Conservation (phyloP, 2,329 filamentous ascomycete genomes). For the Penicillium sp. region DNA sequence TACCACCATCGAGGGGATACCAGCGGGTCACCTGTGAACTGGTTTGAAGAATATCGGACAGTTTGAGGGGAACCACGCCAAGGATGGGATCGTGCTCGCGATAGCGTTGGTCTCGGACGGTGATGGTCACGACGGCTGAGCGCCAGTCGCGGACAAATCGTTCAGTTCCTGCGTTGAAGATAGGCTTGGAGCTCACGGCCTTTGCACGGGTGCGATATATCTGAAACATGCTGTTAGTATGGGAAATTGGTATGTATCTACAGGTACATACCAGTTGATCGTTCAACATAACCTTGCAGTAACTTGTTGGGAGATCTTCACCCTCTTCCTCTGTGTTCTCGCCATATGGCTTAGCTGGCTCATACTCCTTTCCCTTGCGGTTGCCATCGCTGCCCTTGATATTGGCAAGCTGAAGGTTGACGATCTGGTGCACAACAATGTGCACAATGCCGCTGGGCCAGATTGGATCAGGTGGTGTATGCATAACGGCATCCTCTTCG, state of each 20-base stretch:
- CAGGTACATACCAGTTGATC: conserved; percentile 58
- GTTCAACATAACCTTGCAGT: conserved; percentile 85
- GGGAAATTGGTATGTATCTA: background rate
- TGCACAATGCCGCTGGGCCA: conserved; percentile 88
- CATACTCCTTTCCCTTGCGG: conserved; percentile 74
- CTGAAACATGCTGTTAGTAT: conserved; percentile 24
- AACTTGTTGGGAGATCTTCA: conserved; percentile 72
- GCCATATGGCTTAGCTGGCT: conserved; percentile 75
- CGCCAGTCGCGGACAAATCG: conserved; percentile 89
- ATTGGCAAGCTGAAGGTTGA: conserved; percentile 85
- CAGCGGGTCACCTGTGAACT: conserved; percentile 79
- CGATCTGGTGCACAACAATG: conserved; percentile 84
- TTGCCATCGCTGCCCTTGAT: conserved; percentile 76
- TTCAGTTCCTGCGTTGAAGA: conserved; percentile 94
- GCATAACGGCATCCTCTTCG: conserved; percentile 73
- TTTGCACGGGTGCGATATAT: conserved; percentile 91
- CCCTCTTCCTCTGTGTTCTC: conserved; percentile 79
- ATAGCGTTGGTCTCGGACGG: conserved; percentile 79
- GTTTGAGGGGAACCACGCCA: conserved; percentile 77
- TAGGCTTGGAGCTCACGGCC: conserved; percentile 85
- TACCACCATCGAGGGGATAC: conserved; percentile 93
- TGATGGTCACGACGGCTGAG: conserved; percentile 73
- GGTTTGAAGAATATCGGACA: conserved; percentile 79
- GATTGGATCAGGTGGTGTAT: conserved; percentile 88
- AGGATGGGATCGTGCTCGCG: conserved; percentile 90